These are phyloP conservation scores for Kwoniella europaea DNA, from an alignment of 768 basidiomycete genomes.

Conservation along the genomic window DNA sequence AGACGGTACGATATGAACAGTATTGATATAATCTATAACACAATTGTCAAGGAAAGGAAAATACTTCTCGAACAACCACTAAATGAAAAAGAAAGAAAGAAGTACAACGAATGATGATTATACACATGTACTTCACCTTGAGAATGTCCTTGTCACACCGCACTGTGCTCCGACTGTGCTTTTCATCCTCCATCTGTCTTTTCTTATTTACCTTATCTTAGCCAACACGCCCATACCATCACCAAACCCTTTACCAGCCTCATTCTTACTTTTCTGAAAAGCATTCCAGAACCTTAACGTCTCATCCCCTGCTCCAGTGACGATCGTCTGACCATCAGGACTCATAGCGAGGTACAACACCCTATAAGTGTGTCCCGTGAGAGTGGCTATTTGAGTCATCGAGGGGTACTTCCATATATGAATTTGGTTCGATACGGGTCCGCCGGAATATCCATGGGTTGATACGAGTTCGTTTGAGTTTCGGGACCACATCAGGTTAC, in stretches of 20 bases:
- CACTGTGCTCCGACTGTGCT: neutral
- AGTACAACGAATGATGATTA: neutral
- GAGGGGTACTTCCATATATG: constrained; percentile 88
- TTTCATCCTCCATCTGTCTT: neutral
- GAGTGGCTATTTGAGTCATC: constrained; percentile 88
- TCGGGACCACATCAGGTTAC: constrained; percentile 94
- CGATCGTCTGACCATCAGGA: constrained; percentile 96
- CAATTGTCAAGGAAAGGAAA: neutral
- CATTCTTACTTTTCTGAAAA: constrained; percentile 61
- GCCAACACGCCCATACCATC: constrained; percentile 20
- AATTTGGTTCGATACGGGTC: constrained; percentile 93
- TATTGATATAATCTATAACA: neutral
- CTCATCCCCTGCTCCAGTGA: constrained; percentile 97
- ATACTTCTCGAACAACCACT: neutral
- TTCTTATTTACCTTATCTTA: constrained; percentile 16
- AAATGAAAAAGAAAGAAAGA: neutral
- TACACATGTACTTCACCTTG: neutral
- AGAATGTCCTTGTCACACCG: neutral
- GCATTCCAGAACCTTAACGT: constrained; percentile 97
- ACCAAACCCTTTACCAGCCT: constrained; percentile 4
- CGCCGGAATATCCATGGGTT: constrained; percentile 94
- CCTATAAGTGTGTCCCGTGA: constrained; percentile 92
- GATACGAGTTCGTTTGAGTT: constrained; percentile 97
- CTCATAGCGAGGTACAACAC: constrained; percentile 97
- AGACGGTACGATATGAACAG: neutral